Percentiles rank a stretch among this genome's conserved stretches.
Evolutionary conservation across 352 stramenopile species (phyloP).

Genomic region (Phytophthora europaea): DNA sequence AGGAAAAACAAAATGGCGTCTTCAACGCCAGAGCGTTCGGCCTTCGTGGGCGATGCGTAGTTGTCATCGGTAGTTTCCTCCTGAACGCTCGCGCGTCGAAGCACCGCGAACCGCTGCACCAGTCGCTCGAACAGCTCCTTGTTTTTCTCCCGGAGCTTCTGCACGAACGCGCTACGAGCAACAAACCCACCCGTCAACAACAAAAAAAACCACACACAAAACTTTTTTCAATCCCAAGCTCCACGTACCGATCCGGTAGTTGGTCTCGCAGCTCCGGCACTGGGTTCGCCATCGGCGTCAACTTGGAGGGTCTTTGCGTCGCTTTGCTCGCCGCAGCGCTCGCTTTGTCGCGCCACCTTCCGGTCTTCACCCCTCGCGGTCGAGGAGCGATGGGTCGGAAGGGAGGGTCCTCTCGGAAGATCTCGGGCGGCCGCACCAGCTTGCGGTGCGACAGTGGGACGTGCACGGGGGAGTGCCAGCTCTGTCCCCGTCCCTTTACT

Average conservation of each 20-base stretch:
- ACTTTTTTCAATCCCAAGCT: neutral
- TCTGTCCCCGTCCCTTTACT: slow-evolving; percentile 38
- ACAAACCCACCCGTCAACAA: neutral
- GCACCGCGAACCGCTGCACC: slow-evolving; percentile 34
- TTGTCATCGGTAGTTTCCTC: slow-evolving; percentile 7
- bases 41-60: slow-evolving; percentile 1
- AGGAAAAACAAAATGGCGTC: slow-evolving; percentile 81
- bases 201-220: too few species aligned
- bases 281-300: slow-evolving; percentile 19
- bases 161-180: slow-evolving; percentile 33
- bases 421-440: slow-evolving; percentile 55
- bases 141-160: slow-evolving; percentile 51
- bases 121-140: slow-evolving; percentile 49
- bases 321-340: neutral
- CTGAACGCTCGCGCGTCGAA: slow-evolving; percentile 27
- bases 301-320: slow-evolving; percentile 28
- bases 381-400: slow-evolving; percentile 42
- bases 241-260: slow-evolving; percentile 34
- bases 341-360: slow-evolving; percentile 15
- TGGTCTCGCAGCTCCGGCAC: slow-evolving; percentile 17
- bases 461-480: slow-evolving; percentile 71
- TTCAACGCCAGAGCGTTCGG: slow-evolving; percentile 52
- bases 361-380: slow-evolving; percentile 5
- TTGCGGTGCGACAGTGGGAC: slow-evolving; percentile 75
- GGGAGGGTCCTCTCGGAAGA: slow-evolving; percentile 55